Evolutionary conservation across 2,329 filamentous ascomycete species (phyloP).

Genomic region (Colletotrichum neosansevieriae): DNA sequence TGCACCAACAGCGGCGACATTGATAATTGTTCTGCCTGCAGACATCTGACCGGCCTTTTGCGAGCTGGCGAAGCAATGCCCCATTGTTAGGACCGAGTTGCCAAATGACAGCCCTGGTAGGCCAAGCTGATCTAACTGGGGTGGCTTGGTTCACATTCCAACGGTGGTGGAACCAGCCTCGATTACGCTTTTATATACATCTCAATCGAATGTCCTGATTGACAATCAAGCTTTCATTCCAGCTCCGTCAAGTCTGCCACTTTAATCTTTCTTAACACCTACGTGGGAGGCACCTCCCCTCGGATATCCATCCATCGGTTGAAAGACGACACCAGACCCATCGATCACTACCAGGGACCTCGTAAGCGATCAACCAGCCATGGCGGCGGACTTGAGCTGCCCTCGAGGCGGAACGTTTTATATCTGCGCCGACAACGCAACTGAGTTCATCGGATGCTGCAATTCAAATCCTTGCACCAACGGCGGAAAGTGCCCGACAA

Average conservation of each 20-base stretch:
- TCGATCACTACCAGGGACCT: not conserved
- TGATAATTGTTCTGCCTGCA: constrained; percentile 30
- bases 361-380: not conserved
- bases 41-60: not conserved
- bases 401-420: constrained; percentile 51
- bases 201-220: constrained; percentile 9
- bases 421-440: constrained; percentile 48
- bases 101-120: constrained; percentile 13
- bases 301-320: not conserved
- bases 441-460: constrained; percentile 57
- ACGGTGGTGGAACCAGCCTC: not conserved
- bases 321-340: not conserved
- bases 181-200: constrained; percentile 22
- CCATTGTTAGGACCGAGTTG: constrained; percentile 10
- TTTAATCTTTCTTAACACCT: not conserved
- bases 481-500: constrained; percentile 50
- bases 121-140: constrained; percentile 11
- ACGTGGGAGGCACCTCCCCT: not conserved
- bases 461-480: constrained; percentile 50
- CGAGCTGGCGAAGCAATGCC: constrained; percentile 7
- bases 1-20: not conserved
- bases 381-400: constrained; percentile 47
- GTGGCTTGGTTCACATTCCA: constrained; percentile 20
- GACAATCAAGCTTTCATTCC: constrained; percentile 3
- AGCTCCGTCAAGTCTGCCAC: not conserved